Evolutionary conservation across 2,329 filamentous ascomycete species (phyloP), one percentile per base, ranked within the genome.

Genomic region (Gremmenia infestans): DNA sequence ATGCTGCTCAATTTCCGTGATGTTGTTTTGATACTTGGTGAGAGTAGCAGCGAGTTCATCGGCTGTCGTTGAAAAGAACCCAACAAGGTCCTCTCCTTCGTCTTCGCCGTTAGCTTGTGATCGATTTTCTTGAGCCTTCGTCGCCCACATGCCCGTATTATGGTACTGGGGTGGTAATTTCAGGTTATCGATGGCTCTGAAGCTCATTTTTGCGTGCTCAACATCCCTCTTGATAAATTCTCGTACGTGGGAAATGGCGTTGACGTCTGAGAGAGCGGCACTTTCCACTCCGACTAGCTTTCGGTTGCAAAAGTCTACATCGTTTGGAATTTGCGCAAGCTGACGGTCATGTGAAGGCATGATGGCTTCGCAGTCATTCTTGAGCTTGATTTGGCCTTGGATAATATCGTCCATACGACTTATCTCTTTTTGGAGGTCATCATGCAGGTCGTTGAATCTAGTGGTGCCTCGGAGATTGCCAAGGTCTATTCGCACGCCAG

Each of bases 401-500:
- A 99, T 93, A 61, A 87, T 83, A 56, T 82, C 81, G 72, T 99
- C 93, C 60, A 96, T 83, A 9, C 79, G 74, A 60, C 89, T 83
- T 59, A 99, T 88, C 63, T 90, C 76, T 60, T 85, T 82, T 68
- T 96, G 91, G 15, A 96, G 77, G 32, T 89, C 84, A 63, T 93
- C 88, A 58, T 89, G 84, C 28, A 96, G 85, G 71, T 96, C 93
- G 69, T 91, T 90, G 76, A 94, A 97, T 59, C 94, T 89, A 3
- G 91, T 96, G 0, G 92, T 96, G 15, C 88, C 87, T 52, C 91
- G 85, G 58, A 97, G 78, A 68, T 89, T 89, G 64, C 82, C 82
- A 52, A 89, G 74, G 71, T 94, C 89, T 65, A 96, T 88, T 66
- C 88, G 86, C 17, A 91, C 87, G 17, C 88, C 89, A 0, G 87